Percentiles rank a stretch among this genome's conserved stretches.
Evolutionary conservation across 1,284 basidiomycete genomes (phyloP).

Genomic region (Trametes polyzona): DNA sequence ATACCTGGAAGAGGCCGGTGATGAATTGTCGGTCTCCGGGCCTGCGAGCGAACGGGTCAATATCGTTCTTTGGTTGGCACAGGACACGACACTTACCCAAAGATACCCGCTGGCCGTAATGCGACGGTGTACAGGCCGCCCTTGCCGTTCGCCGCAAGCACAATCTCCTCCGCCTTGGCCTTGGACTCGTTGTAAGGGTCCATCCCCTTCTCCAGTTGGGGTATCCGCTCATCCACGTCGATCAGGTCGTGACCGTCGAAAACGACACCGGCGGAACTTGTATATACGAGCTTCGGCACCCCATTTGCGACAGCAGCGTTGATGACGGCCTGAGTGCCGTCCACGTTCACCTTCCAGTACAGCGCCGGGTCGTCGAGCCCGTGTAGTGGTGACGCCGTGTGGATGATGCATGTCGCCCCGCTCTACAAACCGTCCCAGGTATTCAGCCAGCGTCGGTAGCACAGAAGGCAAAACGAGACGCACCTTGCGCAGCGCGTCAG

Average conservation of each 20-base stretch:
- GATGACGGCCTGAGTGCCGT: conserved; percentile 88
- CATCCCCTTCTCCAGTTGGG: conserved; percentile 75
- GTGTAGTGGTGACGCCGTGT: conserved; percentile 92
- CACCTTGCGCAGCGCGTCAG: conserved; percentile 76
- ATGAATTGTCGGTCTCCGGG: conserved; percentile 93
- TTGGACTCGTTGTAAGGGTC: conserved; percentile 99
- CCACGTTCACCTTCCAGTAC: conserved; percentile 94
- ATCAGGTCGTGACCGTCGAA: conserved; percentile 86
- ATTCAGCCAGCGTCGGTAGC: conserved; percentile 10
- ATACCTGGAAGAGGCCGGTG: conserved; percentile 80
- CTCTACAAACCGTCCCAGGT: conserved; percentile 49
- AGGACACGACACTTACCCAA: conserved; percentile 77
- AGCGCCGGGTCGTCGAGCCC: conserved; percentile 73
- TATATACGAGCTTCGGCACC: conserved; percentile 92
- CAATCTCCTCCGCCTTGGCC: conserved; percentile 84
- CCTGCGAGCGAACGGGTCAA: no score
- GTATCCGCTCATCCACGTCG: conserved; percentile 89
- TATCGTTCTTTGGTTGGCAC: no score
- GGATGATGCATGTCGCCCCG: conserved; percentile 87
- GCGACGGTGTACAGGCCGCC: conserved; percentile 88
- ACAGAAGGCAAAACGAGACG: conserved; percentile 29
- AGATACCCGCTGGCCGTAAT: conserved; percentile 94
- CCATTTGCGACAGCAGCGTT: conserved; percentile 74
- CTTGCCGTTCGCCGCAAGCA: conserved; percentile 86
- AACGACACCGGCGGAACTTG: conserved; percentile 92